Base-by-base conservation (phyloP, 805 yeast species). In the Pichia manshurica region DNA sequence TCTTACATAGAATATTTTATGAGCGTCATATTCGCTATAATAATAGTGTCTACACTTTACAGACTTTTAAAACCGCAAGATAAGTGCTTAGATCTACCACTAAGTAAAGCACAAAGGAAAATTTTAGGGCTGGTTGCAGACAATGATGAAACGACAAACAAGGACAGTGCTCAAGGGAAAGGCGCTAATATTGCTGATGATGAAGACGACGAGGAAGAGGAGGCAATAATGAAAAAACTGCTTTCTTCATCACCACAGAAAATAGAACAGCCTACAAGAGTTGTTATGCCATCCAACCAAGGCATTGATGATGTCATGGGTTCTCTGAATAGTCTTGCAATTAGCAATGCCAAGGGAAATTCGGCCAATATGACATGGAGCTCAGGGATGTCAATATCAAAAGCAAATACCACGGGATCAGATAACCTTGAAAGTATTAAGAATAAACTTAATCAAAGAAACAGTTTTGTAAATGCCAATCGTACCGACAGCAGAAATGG, bases 21-120 rank as follows among this genome's bases (percentile, higher is more conserved):
- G 2, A 59, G 61, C 36, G 50, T 44, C 2, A 35, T 67, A 3
- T 55, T 70, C 13, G 38, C 57, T 2, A 48, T 62, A 39, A 63
- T 66, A 45, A 60, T 72, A 10, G 28, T 57, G 10, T 34, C 60
- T 2, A 59, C 71, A 20, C 25, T 62, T 3, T 50, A 65, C 35
- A 60, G 57, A 39, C 53, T 74, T 15, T 21, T 67, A 7, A 68
- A 65, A 51, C 71, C 75, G 1, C 70, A 67, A 49, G 81, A 77
- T 53, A 73, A 72, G 54, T 77, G 81, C 53, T 54, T 65, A 32
- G 82, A 77, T 56, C 62, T 77, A 48, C 79, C 80, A 3, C 66
- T 77, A 50, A 71, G 65, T 9, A 66, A 64, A 41, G 64, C 63
- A 21, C 82, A 77, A 57, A 60, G 81, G 41, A 59, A 62, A 35